Percentiles rank a stretch among this genome's conserved stretches.
phyloP scores from a whole-genome alignment of 257 asterid genomes.

The Vinca minor region DNA sequence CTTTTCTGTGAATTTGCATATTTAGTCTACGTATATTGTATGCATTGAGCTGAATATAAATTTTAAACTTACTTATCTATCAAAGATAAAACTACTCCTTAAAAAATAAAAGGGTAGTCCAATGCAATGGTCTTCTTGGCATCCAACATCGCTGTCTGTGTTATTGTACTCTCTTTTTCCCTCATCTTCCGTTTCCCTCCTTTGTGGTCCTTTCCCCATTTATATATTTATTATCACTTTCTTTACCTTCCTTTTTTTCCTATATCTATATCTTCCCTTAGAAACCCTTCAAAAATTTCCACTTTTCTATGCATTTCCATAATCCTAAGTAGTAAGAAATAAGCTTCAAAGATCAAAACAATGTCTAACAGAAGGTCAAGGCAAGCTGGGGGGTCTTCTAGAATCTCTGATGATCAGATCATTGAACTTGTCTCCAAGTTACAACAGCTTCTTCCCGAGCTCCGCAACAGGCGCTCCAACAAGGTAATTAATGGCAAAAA shows the following conservation, averaged over 20 bases:
- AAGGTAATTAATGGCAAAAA: no score
- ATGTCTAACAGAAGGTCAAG: constrained; percentile 43
- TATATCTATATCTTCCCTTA: constrained; percentile 12
- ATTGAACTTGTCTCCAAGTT: constrained; percentile 40
- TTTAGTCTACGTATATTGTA: no score
- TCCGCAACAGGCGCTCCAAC: constrained; percentile 30
- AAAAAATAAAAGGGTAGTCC: constrained; percentile 11
- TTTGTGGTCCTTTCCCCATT: constrained; percentile 24
- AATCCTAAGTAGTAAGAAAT: no score
- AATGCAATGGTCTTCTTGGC: constrained; percentile 28
- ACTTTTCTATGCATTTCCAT: no score
- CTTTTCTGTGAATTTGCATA: no score
- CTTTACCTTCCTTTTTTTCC: neutral
- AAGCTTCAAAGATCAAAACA: no score
- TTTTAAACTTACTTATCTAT: no score
- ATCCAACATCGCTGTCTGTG: constrained; percentile 29
- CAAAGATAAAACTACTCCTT: no score
- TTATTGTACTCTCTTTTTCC: constrained; percentile 11
- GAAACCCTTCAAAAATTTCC: no score
- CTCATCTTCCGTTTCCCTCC: no score
- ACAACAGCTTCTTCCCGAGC: constrained; percentile 39
- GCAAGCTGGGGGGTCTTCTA: constrained; percentile 24
- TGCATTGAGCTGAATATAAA: no score
- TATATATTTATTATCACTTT: constrained; percentile 12
- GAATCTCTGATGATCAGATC: constrained; percentile 39